Evolutionary conservation across 1,284 basidiomycete genomes (phyloP).

Genomic region (Irpex sp.): DNA sequence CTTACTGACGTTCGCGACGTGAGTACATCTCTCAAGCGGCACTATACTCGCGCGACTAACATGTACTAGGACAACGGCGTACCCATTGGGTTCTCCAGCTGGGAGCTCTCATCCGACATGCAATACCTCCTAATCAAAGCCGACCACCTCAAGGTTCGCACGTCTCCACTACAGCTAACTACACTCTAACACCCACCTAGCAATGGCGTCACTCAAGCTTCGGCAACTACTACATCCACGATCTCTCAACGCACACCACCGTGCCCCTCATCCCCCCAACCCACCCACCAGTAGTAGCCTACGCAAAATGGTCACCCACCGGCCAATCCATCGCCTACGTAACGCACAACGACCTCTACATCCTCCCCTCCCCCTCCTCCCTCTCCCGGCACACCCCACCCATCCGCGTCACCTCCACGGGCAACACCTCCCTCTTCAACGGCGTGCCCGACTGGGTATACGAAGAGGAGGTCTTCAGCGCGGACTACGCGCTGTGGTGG

Average conservation of each 20-base stretch:
- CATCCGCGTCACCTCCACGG: constrained; percentile 80
- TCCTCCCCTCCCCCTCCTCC: constrained; percentile 54
- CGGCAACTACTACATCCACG: constrained; percentile 85
- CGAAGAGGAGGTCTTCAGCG: constrained; percentile 85
- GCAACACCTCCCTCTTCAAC: constrained; percentile 83
- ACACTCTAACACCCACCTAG: constrained; percentile 29
- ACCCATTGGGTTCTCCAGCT: constrained; percentile 49
- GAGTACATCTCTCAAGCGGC: constrained; percentile 19
- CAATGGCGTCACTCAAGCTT: constrained; percentile 92
- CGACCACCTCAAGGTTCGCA: constrained; percentile 60
- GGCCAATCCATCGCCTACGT: constrained; percentile 83
- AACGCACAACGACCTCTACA: constrained; percentile 76
- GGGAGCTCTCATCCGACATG: constrained; percentile 86
- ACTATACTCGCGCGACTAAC: background rate
- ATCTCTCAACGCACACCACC: constrained; percentile 55
- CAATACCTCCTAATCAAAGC: constrained; percentile 79
- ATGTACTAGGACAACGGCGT: constrained; percentile 49
- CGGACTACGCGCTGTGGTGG: constrained; percentile 86
- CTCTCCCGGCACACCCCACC: constrained; percentile 26
- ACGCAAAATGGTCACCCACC: constrained; percentile 82
- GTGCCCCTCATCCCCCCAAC: constrained; percentile 63
- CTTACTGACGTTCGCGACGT: constrained; percentile 59
- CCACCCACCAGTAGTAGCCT: constrained; percentile 64
- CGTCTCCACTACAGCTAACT: background rate
- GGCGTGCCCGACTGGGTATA: constrained; percentile 98